Conservation (phyloP, 169 alveolate species). For the Plasmodium knowlesi region DNA sequence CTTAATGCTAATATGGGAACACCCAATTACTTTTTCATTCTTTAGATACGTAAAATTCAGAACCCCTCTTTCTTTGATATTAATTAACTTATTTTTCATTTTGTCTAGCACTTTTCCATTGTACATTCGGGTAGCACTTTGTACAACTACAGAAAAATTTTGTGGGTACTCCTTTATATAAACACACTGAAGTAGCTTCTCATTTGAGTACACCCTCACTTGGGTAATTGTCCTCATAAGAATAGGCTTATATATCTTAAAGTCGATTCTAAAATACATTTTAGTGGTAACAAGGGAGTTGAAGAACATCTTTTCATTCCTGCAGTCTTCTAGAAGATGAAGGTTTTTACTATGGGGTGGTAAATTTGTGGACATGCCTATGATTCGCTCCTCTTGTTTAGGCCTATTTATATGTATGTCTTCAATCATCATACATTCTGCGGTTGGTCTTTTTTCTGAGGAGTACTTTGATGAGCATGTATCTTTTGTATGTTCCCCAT, state of each 20-base stretch:
- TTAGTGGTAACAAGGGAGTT: neutral
- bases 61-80: conserved; percentile 45
- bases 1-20: conserved; percentile 50
- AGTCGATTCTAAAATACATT: conserved; percentile 35
- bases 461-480: neutral
- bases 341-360: neutral
- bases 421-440: conserved; percentile 1
- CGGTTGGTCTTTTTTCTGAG: neutral
- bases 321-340: neutral
- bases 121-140: conserved; percentile 6
- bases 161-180: conserved; percentile 69
- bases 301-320: neutral
- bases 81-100: conserved; percentile 38
- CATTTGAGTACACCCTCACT: conserved; percentile 14
- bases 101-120: conserved; percentile 33
- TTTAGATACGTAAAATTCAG: conserved; percentile 43
- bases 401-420: neutral
- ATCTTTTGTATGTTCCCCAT: neutral
- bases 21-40: conserved; percentile 60
- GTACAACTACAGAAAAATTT: conserved; percentile 50
- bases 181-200: conserved; percentile 28
- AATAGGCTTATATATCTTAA: conserved; percentile 60
- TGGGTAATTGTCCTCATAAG: conserved; percentile 51
- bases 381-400: neutral
- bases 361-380: neutral